Base-by-base conservation (phyloP, 345 rosid genomes). In the Eutrema yunnanense region DNA sequence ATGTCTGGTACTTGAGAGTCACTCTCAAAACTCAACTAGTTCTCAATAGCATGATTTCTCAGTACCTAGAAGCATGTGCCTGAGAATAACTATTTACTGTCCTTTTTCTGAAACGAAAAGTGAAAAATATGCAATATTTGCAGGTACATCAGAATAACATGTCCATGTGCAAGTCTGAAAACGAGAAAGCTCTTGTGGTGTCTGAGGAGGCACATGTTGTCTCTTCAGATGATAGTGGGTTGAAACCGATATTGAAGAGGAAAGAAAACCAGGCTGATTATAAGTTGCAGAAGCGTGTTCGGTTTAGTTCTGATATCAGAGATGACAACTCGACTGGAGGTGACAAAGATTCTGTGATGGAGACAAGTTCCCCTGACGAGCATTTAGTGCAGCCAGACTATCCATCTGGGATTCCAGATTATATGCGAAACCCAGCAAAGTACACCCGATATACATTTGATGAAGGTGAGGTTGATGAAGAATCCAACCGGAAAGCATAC, bases 201-300 rank as follows among this genome's bases (percentile, higher is more conserved):
- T 70, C 75, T 46, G 75, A 70, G 30, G 62, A 73, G 34, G 58
- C 66, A 51, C 57, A 52, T n/a, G 43, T 51, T 75, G 48, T 67
- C 26, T 22, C 71, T 56, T 43, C 71, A 11, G 88, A 81, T 64
- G 84, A 83, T 48, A 84, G 19, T 67, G 85, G 74, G 59, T 56
- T 81, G 76, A 92, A 88, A 72, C 80, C 97, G 16, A 93, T 93
- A 38, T 44, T 93, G 74, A 90, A 90, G 87, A 85, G 91, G 78
- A 86, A 76, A 76, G 94, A 87, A 26, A 75, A 54, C 19, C 78
- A 78, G 62, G 65, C 61, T 6, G 86, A 90, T 73, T 67, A 81
- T 13, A 90, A 79, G 85, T 79, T 82, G 14, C 81, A 48, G 48
- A 95, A 92, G 68, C 96, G 97, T 12, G 97, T 90, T 43, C 84